These are phyloP conservation scores for Puccinia coronata DNA, from an alignment of 1,284 basidiomycete species.

Conservation along the genomic window DNA sequence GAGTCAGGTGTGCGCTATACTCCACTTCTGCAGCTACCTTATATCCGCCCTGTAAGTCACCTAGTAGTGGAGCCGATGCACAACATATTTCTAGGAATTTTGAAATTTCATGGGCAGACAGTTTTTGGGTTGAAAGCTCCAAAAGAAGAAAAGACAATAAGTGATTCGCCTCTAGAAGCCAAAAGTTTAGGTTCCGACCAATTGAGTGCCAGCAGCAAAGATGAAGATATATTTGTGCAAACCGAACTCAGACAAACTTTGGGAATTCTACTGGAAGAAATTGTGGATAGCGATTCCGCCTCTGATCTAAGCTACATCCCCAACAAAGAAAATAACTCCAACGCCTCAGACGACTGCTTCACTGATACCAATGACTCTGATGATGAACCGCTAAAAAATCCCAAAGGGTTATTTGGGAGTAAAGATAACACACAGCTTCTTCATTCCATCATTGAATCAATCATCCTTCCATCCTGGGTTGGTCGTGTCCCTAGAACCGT, in stretches of 20 bases:
- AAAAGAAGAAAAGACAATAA: background rate
- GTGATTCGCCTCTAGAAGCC: background rate
- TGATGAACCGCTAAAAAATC: background rate
- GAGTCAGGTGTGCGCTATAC: conserved; percentile 37
- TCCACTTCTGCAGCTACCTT: conserved; percentile 26
- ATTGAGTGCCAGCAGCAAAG: no score
- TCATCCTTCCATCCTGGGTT: conserved; percentile 32
- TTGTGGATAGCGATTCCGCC: no score
- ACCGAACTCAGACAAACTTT: no score
- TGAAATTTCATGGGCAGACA: conserved; percentile 22
- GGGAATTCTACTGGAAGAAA: no score
- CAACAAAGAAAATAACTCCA: no score
- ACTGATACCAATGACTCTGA: background rate
- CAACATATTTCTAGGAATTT: conserved; percentile 25
- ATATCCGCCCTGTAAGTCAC: conserved; percentile 18
- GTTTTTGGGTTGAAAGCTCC: conserved; percentile 12
- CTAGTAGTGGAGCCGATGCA: conserved; percentile 42
- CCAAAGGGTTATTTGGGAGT: background rate
- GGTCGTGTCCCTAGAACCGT: conserved; percentile 20
- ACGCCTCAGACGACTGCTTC: no score
- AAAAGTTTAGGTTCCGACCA: background rate
- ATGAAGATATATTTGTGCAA: no score
- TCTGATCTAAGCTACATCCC: no score
- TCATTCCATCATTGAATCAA: background rate
- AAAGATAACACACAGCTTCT: background rate